Evolutionary conservation across 2,329 filamentous ascomycete genomes (phyloP), one percentile per base, ranked within the genome.

Genomic region (Xylariaceae sp.): DNA sequence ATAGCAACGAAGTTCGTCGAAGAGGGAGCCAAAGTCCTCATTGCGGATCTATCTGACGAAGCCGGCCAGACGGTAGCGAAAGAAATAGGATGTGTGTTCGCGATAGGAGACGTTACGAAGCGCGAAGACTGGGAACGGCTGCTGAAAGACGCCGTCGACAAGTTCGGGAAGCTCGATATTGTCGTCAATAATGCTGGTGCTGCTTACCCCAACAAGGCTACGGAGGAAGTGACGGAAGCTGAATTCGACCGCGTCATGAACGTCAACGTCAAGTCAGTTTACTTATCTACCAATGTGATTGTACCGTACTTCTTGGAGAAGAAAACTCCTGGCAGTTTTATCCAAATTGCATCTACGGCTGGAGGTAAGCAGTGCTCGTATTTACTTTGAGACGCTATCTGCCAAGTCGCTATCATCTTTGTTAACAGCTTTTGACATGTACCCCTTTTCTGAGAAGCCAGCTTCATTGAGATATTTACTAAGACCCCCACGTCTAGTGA

Each of bases 231-330:
- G 2, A 86, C 83, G 0, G 84, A 88, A 47, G 75, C 77, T 4
- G 86, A 89, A 41, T 89, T 86, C 55, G 84, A 89, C 61, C 75
- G 79, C 39, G 82, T 86, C 30, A 86, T 89, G 67, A 79, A 80
- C 48, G 84, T 89, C 55, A 89, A 90, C 59, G 84, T 89, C 56
- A 87, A 86, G 70, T 81, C 81, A 2, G 78, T 89, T 39, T 90
- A 81, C 67, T 68, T 83, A 16, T 84, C 83, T 0, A 81, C 82
- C 1, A 77, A 77, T 48, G 80, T 85, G 3, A 75, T 86, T 30
- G 70, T 88, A 5, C 82, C 81, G 0, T 84, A 86, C 58, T 81
- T 88, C 36, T 70, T 87, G 26, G 77, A 79, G 51, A 72, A 81
- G 53, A 78, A 79, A 1, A 57, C 44, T 9, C 79, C 82, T 0